phyloP scores from a whole-genome alignment of 371 early-diverging fungal genomes.

The Homolaphlyctis polyrhiza region DNA sequence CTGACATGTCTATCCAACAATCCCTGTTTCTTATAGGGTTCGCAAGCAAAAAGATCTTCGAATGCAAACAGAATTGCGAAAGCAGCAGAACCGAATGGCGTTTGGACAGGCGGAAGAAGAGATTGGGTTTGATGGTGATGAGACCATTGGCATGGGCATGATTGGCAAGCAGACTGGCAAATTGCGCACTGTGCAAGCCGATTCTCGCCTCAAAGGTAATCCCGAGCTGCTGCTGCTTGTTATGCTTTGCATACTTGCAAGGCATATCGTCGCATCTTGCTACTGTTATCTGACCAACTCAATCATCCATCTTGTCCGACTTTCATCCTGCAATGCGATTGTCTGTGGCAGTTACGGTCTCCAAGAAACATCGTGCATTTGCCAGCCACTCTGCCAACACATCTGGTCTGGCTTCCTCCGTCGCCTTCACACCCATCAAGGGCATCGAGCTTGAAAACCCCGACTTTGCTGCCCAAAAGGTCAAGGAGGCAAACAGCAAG shows the following conservation, averaged over 20 bases:
- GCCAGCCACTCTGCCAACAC: slow-evolving; percentile 20
- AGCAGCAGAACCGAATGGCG: slow-evolving; percentile 82
- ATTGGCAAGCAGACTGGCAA: slow-evolving; percentile 67
- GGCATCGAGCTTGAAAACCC: slow-evolving; percentile 94
- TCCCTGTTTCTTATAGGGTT: slow-evolving; percentile 42
- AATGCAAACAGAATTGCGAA: slow-evolving; percentile 83
- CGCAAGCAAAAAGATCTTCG: slow-evolving; percentile 78
- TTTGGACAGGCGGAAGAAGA: slow-evolving; percentile 93
- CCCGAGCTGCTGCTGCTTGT: slow-evolving; percentile 17
- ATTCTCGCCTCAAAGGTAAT: slow-evolving; percentile 62
- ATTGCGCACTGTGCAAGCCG: slow-evolving; percentile 59
- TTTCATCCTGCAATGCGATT: no score
- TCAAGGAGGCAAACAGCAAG: slow-evolving; percentile 46
- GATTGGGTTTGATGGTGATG: slow-evolving; percentile 67
- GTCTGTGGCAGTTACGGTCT: slow-evolving; percentile 45
- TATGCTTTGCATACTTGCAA: no score
- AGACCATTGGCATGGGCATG: slow-evolving; percentile 86
- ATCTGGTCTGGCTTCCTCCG: slow-evolving; percentile 84
- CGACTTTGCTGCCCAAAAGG: slow-evolving; percentile 57
- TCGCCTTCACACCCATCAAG: slow-evolving; percentile 94
- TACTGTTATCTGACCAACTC: no score
- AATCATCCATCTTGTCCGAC: no score
- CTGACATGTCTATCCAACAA: no score
- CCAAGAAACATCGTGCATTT: slow-evolving; percentile 42
- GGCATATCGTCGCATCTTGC: no score